Evolutionary conservation across 495 filamentous ascomycete genomes (phyloP).

Genomic region (Hypomontagnella monticulosa): DNA sequence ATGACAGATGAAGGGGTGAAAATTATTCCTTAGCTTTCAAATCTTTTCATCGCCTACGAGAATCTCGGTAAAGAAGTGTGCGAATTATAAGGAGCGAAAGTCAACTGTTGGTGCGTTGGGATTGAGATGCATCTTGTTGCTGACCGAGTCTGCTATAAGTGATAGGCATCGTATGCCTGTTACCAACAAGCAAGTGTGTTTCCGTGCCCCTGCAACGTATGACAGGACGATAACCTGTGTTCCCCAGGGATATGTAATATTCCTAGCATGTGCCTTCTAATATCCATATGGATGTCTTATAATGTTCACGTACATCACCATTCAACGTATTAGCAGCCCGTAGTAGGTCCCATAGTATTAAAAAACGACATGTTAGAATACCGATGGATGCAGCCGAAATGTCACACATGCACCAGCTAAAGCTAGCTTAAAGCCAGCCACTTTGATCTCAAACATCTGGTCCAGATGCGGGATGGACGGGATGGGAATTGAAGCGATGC

Average conservation of each 20-base stretch:
- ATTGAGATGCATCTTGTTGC: constrained; percentile 24
- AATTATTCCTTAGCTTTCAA: background rate
- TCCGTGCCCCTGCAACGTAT: constrained; percentile 29
- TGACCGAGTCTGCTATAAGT: constrained; percentile 24
- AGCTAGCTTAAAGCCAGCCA: no score
- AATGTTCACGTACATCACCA: background rate
- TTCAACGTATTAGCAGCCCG: constrained; percentile 26
- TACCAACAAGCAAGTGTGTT: constrained; percentile 22
- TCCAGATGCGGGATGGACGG: constrained; percentile 41
- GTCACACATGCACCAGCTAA: constrained; percentile 37
- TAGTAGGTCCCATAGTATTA: no score
- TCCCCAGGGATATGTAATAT: constrained; percentile 19
- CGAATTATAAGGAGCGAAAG: background rate
- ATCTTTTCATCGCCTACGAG: no score
- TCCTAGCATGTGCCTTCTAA: background rate
- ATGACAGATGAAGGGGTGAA: background rate
- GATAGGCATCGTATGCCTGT: constrained; percentile 23
- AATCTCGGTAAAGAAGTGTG: background rate
- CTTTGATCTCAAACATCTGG: constrained; percentile 34
- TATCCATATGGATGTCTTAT: background rate
- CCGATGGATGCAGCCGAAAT: constrained; percentile 42
- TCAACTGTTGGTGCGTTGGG: constrained; percentile 39
- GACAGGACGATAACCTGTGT: constrained; percentile 23
- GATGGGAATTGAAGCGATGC: constrained; percentile 28
- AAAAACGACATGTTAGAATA: constrained; percentile 23